Conservation (phyloP, 805 yeast genomes). For the Wickerhamiella australiensis region DNA sequence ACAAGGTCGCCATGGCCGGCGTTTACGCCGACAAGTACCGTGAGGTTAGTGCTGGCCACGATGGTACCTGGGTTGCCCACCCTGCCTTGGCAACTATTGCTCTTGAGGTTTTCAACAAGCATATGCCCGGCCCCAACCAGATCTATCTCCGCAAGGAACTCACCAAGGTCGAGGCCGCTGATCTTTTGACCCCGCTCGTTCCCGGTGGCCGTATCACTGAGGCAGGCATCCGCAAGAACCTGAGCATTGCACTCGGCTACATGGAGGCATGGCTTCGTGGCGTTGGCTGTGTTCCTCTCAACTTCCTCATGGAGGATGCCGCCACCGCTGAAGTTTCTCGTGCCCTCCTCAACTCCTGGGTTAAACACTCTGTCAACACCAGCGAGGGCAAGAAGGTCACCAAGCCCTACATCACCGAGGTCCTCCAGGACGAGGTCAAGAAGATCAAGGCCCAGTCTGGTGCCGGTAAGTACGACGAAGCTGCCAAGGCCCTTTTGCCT, state of each 20-base stretch:
- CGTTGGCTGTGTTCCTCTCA: conserved; percentile 61
- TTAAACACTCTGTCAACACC: conserved; percentile 46
- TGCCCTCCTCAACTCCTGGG: conserved; percentile 65
- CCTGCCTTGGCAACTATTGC: conserved; percentile 59
- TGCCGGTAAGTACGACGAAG: conserved; percentile 40
- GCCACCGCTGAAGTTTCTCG: conserved; percentile 72
- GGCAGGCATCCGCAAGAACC: conserved; percentile 51
- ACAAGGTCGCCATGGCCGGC: conserved; percentile 52
- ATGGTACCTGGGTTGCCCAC: conserved; percentile 71
- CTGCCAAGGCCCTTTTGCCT: conserved; percentile 48
- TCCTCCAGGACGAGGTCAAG: conserved; percentile 44
- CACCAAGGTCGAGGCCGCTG: conserved; percentile 42
- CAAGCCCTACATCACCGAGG: conserved; percentile 37
- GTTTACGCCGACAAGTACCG: conserved; percentile 57
- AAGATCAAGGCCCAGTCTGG: conserved; percentile 39
- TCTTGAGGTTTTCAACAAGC: conserved; percentile 55
- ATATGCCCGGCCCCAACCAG: conserved; percentile 67
- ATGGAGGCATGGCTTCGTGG: conserved; percentile 68
- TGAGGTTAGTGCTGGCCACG: conserved; percentile 58
- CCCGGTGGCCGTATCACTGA: conserved; percentile 51
- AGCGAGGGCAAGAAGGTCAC: conserved; percentile 44
- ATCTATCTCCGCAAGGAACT: conserved; percentile 42
- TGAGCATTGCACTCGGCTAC: conserved; percentile 53
- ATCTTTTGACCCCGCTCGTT: conserved; percentile 48
- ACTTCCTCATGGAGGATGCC: conserved; percentile 67